These are phyloP conservation scores for Penicillium aurantiogriseum DNA, from an alignment of 2,329 filamentous ascomycete species.

Conservation along the genomic window DNA sequence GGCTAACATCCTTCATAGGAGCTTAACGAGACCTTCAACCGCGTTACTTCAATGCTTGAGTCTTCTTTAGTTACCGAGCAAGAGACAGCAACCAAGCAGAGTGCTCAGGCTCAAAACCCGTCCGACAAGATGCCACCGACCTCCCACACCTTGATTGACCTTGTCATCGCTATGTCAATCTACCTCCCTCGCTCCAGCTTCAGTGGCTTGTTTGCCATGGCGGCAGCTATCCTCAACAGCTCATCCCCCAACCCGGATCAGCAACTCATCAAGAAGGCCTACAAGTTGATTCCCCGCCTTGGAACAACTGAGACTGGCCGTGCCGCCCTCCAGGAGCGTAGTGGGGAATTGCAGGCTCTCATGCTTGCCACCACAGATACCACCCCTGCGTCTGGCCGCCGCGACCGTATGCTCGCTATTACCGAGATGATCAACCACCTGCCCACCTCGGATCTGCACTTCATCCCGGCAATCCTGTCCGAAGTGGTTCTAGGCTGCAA, in stretches of 20 bases:
- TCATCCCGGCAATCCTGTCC: slow-evolving; percentile 85
- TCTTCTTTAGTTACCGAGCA: slow-evolving; percentile 63
- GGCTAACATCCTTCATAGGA: slow-evolving; percentile 50
- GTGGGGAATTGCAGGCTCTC: slow-evolving; percentile 75
- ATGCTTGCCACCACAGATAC: slow-evolving; percentile 78
- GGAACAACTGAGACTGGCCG: slow-evolving; percentile 76
- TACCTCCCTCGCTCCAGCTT: slow-evolving; percentile 90
- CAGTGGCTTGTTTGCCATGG: slow-evolving; percentile 78
- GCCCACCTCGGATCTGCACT: slow-evolving; percentile 76
- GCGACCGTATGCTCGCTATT: slow-evolving; percentile 82
- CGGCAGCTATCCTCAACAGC: slow-evolving; percentile 76
- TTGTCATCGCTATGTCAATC: slow-evolving; percentile 92
- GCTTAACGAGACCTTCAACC: slow-evolving; percentile 81
- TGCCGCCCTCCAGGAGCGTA: slow-evolving; percentile 72
- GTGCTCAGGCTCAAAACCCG: slow-evolving; percentile 62
- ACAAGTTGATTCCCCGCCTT: slow-evolving; percentile 92
- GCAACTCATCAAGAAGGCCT: slow-evolving; percentile 97
- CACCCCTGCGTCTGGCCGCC: slow-evolving; percentile 78
- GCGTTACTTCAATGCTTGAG: slow-evolving; percentile 81
- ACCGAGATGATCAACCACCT: slow-evolving; percentile 76
- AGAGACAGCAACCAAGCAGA: slow-evolving; percentile 62
- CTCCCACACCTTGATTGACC: slow-evolving; percentile 91
- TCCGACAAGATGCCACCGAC: slow-evolving; percentile 83
- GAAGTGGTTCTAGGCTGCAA: slow-evolving; percentile 97
- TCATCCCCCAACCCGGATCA: slow-evolving; percentile 58